Percentiles rank a stretch among this genome's conserved stretches.
These are phyloP conservation scores for Ogataea sp. DNA, from an alignment of 805 yeast genomes.

Conservation along the genomic window DNA sequence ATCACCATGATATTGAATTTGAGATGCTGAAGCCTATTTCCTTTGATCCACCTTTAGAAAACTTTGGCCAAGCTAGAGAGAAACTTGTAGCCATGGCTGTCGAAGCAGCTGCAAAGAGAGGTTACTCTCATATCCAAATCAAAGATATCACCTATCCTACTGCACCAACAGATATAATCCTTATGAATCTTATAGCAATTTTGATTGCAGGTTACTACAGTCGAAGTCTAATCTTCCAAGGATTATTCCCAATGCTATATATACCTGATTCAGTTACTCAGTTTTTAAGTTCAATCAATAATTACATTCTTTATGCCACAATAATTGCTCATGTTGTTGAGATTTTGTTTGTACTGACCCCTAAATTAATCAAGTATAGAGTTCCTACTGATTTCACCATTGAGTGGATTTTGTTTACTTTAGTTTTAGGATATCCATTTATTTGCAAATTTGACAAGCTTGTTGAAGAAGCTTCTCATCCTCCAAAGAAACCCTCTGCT, in stretches of 20 bases:
- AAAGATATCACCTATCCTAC: conserved; percentile 36
- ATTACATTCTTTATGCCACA: conserved; percentile 13
- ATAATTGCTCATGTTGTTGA: conserved; percentile 45
- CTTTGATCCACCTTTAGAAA: conserved; percentile 43
- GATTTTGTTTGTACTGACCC: conserved; percentile 35
- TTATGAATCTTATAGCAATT: conserved; percentile 21
- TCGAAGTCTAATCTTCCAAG: conserved; percentile 1
- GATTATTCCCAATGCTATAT: conserved; percentile 3
- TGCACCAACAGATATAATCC: conserved; percentile 14
- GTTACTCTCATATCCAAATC: conserved; percentile 48
- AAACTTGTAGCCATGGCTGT: conserved; percentile 69
- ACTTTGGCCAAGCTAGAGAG: conserved; percentile 36
- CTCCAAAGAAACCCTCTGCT: background rate
- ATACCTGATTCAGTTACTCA: conserved; percentile 5
- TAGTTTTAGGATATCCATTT: conserved; percentile 56
- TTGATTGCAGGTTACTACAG: conserved; percentile 1
- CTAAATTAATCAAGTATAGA: conserved; percentile 48
- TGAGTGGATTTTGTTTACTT: conserved; percentile 44
- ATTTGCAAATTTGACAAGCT: conserved; percentile 32
- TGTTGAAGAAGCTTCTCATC: conserved; percentile 1
- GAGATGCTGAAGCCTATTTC: conserved; percentile 32
- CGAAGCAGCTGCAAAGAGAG: conserved; percentile 55
- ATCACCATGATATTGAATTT: conserved; percentile 28
- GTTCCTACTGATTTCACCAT: conserved; percentile 41
- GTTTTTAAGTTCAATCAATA: conserved; percentile 4